Percentiles rank a stretch among this genome's conserved stretches.
phyloP scores from a whole-genome alignment of 1,284 basidiomycete genomes.

The Moesziomyces antarcticus region DNA sequence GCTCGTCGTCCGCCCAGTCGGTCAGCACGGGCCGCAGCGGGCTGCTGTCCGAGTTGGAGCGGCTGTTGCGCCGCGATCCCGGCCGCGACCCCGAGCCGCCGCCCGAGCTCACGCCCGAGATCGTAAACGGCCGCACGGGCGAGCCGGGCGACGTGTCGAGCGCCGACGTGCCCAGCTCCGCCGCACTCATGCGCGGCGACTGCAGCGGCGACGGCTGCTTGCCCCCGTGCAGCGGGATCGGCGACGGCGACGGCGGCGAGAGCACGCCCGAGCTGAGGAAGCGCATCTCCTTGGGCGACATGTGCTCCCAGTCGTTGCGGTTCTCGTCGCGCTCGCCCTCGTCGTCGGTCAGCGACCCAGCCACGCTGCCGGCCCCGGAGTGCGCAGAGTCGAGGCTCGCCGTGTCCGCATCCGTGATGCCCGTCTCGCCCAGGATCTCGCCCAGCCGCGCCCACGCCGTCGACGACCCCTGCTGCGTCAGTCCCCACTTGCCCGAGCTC shows the following conservation, averaged over 20 bases:
- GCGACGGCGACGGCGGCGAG: constrained; percentile 39
- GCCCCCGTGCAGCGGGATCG: constrained; percentile 28
- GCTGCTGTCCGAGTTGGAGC: constrained; percentile 41
- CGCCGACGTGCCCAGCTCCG: constrained; percentile 18
- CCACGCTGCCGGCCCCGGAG: not conserved
- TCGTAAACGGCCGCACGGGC: constrained; percentile 34
- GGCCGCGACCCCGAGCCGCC: constrained; percentile 9
- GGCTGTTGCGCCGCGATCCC: constrained; percentile 34
- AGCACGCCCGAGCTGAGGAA: constrained; percentile 46
- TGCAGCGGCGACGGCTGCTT: constrained; percentile 34
- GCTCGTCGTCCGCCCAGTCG: constrained; percentile 59
- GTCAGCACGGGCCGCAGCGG: constrained; percentile 57
- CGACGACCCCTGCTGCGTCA: constrained; percentile 52
- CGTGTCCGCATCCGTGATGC: constrained; percentile 14
- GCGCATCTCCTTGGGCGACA: constrained; percentile 64
- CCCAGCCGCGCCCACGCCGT: constrained; percentile 62
- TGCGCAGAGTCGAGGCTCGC: constrained; percentile 17
- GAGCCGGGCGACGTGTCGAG: constrained; percentile 32
- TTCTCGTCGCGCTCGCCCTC: constrained; percentile 46
- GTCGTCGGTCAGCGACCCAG: constrained; percentile 13
- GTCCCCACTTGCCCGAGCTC: constrained; percentile 57
- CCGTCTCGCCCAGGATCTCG: constrained; percentile 57
- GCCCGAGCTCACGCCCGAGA: constrained; percentile 7
- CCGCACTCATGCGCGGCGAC: constrained; percentile 10
- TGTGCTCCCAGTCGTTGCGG: constrained; percentile 63